Evolutionary conservation across 2,329 filamentous ascomycete genomes (phyloP).

Genomic region (Remersonia thermophila): DNA sequence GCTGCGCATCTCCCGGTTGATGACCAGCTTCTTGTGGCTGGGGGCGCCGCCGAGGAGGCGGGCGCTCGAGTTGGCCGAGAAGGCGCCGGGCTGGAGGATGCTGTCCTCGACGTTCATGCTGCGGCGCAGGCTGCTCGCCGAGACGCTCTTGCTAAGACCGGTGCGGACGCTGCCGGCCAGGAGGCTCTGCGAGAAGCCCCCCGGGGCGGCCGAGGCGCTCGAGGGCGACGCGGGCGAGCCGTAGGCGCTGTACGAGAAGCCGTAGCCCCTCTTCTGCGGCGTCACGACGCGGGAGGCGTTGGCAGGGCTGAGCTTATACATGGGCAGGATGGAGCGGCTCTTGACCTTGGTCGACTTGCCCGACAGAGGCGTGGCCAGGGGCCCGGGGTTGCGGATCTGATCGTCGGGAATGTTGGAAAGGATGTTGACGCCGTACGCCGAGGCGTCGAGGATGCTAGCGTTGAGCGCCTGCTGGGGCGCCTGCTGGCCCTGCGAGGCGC

Average conservation of each 20-base stretch:
- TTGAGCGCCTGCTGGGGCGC: slow-evolving; percentile 55
- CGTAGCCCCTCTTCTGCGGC: slow-evolving; percentile 76
- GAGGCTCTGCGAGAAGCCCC: slow-evolving; percentile 53
- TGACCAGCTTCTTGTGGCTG: slow-evolving; percentile 80
- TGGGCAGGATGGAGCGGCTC: slow-evolving; percentile 67
- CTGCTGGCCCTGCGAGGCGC: slow-evolving; percentile 35
- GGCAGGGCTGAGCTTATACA: slow-evolving; percentile 76
- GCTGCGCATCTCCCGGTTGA: slow-evolving; percentile 74
- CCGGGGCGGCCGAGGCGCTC: slow-evolving; percentile 57
- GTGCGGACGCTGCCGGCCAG: slow-evolving; percentile 54
- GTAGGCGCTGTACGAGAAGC: slow-evolving; percentile 87
- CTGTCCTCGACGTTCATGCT: slow-evolving; percentile 75
- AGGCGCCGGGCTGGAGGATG: slow-evolving; percentile 73
- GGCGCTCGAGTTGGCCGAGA: slow-evolving; percentile 54
- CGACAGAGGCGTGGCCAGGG: slow-evolving; percentile 79
- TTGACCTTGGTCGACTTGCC: slow-evolving; percentile 57
- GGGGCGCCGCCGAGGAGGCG: slow-evolving; percentile 55
- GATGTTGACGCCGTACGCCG: slow-evolving; percentile 79
- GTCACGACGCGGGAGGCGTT: slow-evolving; percentile 70
- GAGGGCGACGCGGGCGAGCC: slow-evolving; percentile 65
- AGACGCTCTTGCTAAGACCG: slow-evolving; percentile 75
- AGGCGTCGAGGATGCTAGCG: slow-evolving; percentile 69
- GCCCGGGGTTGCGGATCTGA: slow-evolving; percentile 63
- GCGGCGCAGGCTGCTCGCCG: slow-evolving; percentile 72
- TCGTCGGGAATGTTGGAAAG: slow-evolving; percentile 56